A percentile compares a stretch with the other conserved stretches of the same genome.
Conservation (phyloP, 208 protist species). For the Trypanosoma caninum region DNA sequence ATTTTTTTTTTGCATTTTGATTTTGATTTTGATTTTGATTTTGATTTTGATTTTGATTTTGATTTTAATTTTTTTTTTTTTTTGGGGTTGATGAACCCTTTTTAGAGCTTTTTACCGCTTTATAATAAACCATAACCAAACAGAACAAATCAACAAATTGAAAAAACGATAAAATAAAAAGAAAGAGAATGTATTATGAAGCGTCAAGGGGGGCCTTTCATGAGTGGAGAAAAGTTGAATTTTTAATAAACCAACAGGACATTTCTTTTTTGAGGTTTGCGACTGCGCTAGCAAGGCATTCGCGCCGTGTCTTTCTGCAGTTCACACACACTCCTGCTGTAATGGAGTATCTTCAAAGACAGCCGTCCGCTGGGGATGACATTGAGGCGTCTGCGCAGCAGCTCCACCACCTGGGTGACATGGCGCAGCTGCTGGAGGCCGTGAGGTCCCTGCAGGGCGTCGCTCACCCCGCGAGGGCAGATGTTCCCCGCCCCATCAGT, state of each 20-base stretch:
- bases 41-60: not conserved
- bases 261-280: constrained; percentile 32
- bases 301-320: constrained; percentile 30
- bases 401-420: constrained; percentile 31
- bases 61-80: not conserved
- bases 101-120: not conserved
- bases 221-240: no score
- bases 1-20: not conserved
- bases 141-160: no score
- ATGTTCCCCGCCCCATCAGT: not conserved
- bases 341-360: constrained; percentile 24
- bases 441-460: not conserved
- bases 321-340: constrained; percentile 49
- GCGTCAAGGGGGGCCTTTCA: no score
- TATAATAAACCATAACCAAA: no score
- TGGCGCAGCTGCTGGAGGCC: constrained; percentile 25
- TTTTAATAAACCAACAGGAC: no score
- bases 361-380: constrained; percentile 20
- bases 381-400: constrained; percentile 36
- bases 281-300: constrained; percentile 32
- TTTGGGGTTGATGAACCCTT: not conserved
- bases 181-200: no score
- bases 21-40: not conserved
- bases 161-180: no score
- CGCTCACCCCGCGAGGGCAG: not conserved